Evolutionary conservation across 176 grass and related monocot genomes (phyloP).

Genomic region (Paspalum vaginatum): DNA sequence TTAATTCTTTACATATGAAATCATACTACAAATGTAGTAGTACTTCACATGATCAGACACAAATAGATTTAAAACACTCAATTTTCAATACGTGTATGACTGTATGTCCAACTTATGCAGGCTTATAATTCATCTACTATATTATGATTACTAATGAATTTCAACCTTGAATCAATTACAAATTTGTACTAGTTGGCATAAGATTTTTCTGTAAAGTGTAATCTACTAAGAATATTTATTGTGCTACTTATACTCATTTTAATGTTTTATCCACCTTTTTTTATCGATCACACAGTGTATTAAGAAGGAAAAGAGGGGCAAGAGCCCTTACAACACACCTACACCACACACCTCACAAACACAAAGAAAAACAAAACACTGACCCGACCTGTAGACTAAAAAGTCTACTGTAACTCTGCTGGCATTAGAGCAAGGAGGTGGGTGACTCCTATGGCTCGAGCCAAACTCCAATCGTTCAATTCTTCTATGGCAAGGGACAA

Average conservation of each 20-base stretch:
- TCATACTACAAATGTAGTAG: not conserved
- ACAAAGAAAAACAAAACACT: too few species aligned
- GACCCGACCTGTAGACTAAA: too few species aligned
- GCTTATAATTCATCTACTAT: not conserved
- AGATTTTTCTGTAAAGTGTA: not conserved
- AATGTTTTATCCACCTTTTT: not conserved
- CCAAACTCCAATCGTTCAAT: too few species aligned
- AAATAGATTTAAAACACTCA: not conserved
- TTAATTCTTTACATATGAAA: not conserved
- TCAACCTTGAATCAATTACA: not conserved
- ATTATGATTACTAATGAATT: not conserved
- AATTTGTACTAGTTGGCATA: not conserved
- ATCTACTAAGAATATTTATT: not conserved
- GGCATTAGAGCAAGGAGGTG: too few species aligned
- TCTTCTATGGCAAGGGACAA: too few species aligned
- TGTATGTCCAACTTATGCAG: not conserved
- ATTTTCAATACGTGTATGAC: not conserved
- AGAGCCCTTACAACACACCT: too few species aligned
- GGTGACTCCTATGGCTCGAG: too few species aligned
- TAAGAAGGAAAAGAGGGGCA: too few species aligned
- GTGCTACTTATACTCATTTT: not conserved
- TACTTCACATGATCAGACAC: not conserved
- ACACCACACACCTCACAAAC: too few species aligned
- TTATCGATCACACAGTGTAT: too few species aligned
- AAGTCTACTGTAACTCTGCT: too few species aligned